Evolutionary conservation across 2,329 filamentous ascomycete genomes (phyloP), one percentile per base, ranked within the genome.

Genomic region (Pseudomassariella vexata): DNA sequence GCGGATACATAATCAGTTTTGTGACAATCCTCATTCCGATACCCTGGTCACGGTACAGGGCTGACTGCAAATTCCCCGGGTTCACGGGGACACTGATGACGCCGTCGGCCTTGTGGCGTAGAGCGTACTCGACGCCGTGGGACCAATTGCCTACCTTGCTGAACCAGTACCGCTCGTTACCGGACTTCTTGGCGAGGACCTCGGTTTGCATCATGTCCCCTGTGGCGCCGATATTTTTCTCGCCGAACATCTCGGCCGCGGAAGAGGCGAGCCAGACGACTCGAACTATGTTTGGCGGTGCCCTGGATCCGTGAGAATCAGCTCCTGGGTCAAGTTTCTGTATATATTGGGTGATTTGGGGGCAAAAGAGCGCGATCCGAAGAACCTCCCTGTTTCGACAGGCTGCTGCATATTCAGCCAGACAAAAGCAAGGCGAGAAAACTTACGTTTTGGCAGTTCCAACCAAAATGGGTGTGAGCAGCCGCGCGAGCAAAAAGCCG

Each of bases 141-240:
- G 9, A 28, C 6, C 12, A 28, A 17, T 28, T 28, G 6, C 26
- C 26, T 9, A 28, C n/a, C 4, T 28, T 28, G 26, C 26, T 28
- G 11, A 17, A 9, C n/a, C 26, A 16, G 12, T 17, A 28, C 15
- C 9, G 15, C 9, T 28, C 26, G 12, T 16, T 6, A 17, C 26
- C 26, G 26, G 9, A 6, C n/a, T n/a, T n/a, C n/a, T n/a, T n/a
- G n/a, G n/a, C n/a, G n/a, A n/a, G n/a, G n/a, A n/a, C n/a, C n/a
- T n/a, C n/a, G n/a, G n/a, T n/a, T n/a, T n/a, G n/a, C 14, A 28
- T 16, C 6, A 6, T 18, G 26, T 28, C 17, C 15, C 9, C 17
- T 11, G 2, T 19, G 17, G 17, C 12, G 14, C 11, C 26, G 26
- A 28, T 9, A 18, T 18, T 18, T 16, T 19, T 28, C n/a, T 3